These are phyloP conservation scores for Apophysomyces sp. DNA, from an alignment of 371 early-diverging fungal species.

Conservation along the genomic window DNA sequence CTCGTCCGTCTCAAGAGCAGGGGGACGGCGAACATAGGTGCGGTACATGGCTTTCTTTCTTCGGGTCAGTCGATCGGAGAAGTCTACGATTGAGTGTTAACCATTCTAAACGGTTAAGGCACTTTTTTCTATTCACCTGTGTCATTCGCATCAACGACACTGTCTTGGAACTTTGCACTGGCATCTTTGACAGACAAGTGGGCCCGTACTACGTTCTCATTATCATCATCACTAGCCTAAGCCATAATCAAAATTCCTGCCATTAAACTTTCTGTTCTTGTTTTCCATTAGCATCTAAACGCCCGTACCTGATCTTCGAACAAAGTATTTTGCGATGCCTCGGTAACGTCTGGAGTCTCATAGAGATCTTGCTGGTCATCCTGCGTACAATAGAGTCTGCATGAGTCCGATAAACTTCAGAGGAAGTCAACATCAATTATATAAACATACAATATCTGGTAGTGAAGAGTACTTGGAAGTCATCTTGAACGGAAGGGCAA, in stretches of 20 bases:
- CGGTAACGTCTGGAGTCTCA: constrained; percentile 74
- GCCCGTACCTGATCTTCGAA: constrained; percentile 55
- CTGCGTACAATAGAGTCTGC: constrained; percentile 23
- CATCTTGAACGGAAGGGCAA: constrained; percentile 21
- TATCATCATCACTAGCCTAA: constrained; percentile 58
- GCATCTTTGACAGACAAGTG: constrained; percentile 62
- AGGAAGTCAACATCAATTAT: not conserved
- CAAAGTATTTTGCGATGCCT: constrained; percentile 31
- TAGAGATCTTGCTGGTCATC: constrained; percentile 85
- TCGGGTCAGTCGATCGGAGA: constrained; percentile 61
- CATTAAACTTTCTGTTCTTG: no score
- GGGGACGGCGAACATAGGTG: constrained; percentile 56
- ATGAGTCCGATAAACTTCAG: not conserved
- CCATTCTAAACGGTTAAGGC: not conserved
- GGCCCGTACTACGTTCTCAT: constrained; percentile 58
- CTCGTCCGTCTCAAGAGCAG: constrained; percentile 59
- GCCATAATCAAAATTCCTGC: no score
- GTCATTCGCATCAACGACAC: constrained; percentile 43
- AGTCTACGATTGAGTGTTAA: constrained; percentile 37
- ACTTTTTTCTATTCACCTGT: constrained; percentile 30
- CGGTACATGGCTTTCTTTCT: constrained; percentile 70
- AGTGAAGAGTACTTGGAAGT: constrained; percentile 68
- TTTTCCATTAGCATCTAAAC: not conserved
- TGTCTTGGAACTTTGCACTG: constrained; percentile 52
- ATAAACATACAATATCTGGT: constrained; percentile 62